Conservation (phyloP, 495 filamentous ascomycete species). For the Neurospora sp. region DNA sequence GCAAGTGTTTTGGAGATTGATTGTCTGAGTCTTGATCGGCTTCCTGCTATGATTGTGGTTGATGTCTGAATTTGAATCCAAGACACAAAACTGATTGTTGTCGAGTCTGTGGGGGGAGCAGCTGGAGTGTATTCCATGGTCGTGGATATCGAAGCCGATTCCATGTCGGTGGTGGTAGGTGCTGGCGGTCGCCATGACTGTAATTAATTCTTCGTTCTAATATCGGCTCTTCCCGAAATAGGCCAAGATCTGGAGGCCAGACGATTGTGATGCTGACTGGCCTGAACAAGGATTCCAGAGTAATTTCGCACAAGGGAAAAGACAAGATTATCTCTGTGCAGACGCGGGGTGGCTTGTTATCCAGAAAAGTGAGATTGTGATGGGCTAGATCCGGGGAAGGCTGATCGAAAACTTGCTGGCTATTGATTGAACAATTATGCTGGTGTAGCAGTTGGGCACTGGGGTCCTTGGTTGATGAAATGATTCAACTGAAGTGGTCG, state of each 20-base stretch:
- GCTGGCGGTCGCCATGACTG: conserved; percentile 17
- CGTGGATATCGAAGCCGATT: conserved; percentile 14
- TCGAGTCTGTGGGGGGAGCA: conserved; percentile 11
- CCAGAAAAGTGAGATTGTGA: conserved; percentile 1
- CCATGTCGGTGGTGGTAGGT: conserved; percentile 1
- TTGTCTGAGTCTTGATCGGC: not conserved
- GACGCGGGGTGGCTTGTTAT: not conserved
- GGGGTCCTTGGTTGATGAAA: not conserved
- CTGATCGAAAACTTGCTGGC: conserved; percentile 14
- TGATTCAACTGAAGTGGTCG: not conserved
- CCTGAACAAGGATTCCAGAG: not conserved
- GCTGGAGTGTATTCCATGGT: conserved; percentile 2
- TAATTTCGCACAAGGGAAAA: not conserved
- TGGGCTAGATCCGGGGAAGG: conserved; percentile 9
- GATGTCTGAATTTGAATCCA: not conserved
- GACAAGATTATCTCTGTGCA: not conserved
- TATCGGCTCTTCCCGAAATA: conserved; percentile 8
- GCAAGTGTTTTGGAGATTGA: not conserved
- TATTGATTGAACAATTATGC: conserved; percentile 22
- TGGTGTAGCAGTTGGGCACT: conserved; percentile 15
- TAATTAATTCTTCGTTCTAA: conserved; percentile 9
- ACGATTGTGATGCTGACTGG: not conserved
- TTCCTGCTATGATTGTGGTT: not conserved
- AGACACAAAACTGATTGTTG: conserved; percentile 7
- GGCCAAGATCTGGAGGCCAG: conserved; percentile 12